Evolutionary conservation across 1,284 basidiomycete genomes (phyloP).

Genomic region (Puccinia triticina): DNA sequence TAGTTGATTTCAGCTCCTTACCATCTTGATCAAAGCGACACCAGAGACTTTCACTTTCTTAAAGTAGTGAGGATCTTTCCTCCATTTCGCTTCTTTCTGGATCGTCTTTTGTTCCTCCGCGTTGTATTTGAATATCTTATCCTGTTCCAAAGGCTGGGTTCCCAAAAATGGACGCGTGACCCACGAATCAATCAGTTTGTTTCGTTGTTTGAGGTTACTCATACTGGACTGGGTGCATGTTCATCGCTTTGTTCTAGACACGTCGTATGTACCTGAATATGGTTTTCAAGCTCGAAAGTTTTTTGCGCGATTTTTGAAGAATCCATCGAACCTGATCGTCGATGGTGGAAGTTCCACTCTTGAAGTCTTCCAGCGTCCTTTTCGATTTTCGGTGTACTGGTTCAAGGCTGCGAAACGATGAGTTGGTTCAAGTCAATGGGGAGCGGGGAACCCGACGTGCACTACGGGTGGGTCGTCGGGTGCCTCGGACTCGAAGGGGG

Average conservation of each 20-base stretch:
- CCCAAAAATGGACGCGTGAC: background rate
- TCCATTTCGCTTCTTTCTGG: conserved; percentile 78
- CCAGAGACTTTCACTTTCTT: conserved; percentile 92
- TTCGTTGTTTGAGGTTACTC: background rate
- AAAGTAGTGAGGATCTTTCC: conserved; percentile 87
- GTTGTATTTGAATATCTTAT: conserved; percentile 66
- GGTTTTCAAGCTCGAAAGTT: conserved; percentile 50
- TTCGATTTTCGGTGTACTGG: too few relatives aligned
- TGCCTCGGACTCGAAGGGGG: too few relatives aligned
- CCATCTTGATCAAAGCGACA: conserved; percentile 97
- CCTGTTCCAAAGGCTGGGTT: conserved; percentile 52
- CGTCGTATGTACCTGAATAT: conserved; percentile 26
- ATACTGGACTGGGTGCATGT: background rate
- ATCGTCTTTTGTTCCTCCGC: conserved; percentile 72
- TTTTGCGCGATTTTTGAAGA: conserved; percentile 19
- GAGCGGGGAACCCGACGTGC: too few relatives aligned
- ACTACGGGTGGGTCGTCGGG: too few relatives aligned
- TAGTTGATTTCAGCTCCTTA: conserved; percentile 59
- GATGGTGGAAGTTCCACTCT: background rate
- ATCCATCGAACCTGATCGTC: conserved; percentile 10
- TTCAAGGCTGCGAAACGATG: too few relatives aligned
- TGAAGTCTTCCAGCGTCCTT: too few relatives aligned
- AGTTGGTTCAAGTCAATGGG: too few relatives aligned
- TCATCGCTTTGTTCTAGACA: background rate
- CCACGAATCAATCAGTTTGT: background rate